phyloP scores from a whole-genome alignment of 495 filamentous ascomycete genomes.

The Aspergillus avenaceus region DNA sequence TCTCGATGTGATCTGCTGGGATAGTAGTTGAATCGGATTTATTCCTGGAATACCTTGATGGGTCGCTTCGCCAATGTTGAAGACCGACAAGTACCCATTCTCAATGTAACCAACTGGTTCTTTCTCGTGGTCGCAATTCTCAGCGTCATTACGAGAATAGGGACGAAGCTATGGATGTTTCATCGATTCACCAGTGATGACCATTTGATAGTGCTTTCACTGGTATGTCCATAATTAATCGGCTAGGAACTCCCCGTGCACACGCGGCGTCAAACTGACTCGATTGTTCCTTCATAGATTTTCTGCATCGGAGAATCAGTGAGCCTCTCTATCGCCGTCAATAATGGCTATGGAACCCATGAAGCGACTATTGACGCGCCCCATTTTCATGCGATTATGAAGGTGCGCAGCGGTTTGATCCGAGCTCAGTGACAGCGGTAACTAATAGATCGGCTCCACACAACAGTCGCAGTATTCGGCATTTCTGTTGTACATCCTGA shows the following conservation, averaged over 20 bases:
- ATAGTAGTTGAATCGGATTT: too few relatives aligned
- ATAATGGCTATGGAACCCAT: constrained; percentile 26
- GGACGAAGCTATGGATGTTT: constrained; percentile 25
- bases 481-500: constrained; percentile 21
- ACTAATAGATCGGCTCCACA: not conserved
- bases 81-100: constrained; percentile 19
- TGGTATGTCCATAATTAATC: constrained; percentile 14
- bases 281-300: constrained; percentile 13
- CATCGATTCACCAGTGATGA: constrained; percentile 17
- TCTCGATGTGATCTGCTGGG: not conserved
- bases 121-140: constrained; percentile 20
- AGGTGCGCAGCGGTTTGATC: constrained; percentile 18
- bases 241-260: not conserved
- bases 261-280: too few relatives aligned
- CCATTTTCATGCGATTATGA: constrained; percentile 22
- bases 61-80: constrained; percentile 15
- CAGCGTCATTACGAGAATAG: constrained; percentile 21
- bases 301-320: constrained; percentile 21
- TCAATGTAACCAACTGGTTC: constrained; percentile 25
- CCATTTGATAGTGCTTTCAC: constrained; percentile 15
- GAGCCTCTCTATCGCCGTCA: constrained; percentile 22
- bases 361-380: constrained; percentile 8
- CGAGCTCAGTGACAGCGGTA: too few relatives aligned
- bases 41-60: not conserved
- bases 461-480: constrained; percentile 18